Conservation (phyloP, 2,329 filamentous ascomycete genomes). For the Fusarium duplospermum region DNA sequence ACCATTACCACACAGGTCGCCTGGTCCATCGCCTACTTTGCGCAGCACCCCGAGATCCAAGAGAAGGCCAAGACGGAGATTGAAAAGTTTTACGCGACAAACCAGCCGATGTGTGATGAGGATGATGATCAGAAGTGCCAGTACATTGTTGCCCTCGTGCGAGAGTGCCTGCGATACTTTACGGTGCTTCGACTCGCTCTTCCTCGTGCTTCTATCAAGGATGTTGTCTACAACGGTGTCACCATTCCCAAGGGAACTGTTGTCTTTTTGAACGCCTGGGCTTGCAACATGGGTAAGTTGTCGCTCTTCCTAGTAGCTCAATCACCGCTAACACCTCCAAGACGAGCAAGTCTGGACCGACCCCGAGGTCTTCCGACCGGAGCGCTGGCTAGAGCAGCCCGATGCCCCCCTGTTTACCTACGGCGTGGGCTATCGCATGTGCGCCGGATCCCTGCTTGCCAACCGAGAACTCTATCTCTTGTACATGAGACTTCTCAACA, state of each 20-base stretch:
- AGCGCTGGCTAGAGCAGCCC: slow-evolving; percentile 68
- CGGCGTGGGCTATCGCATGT: slow-evolving; percentile 76
- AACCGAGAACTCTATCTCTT: slow-evolving; percentile 74
- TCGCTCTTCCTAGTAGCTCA: no score
- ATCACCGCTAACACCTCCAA: background rate
- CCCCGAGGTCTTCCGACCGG: slow-evolving; percentile 66
- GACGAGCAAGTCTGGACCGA: slow-evolving; percentile 51
- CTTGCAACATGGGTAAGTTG: slow-evolving; percentile 72
- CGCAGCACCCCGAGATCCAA: slow-evolving; percentile 71
- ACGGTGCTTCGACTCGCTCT: slow-evolving; percentile 72
- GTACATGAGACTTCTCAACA: slow-evolving; percentile 71
- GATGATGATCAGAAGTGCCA: slow-evolving; percentile 72
- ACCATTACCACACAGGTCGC: slow-evolving; percentile 74
- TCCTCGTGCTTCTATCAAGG: slow-evolving; percentile 70
- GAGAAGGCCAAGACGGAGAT: slow-evolving; percentile 69
- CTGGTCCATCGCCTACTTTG: slow-evolving; percentile 72
- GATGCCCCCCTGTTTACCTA: slow-evolving; percentile 75
- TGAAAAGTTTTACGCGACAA: slow-evolving; percentile 60
- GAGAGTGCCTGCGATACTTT: slow-evolving; percentile 71
- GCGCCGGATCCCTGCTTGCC: slow-evolving; percentile 66
- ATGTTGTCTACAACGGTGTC: slow-evolving; percentile 67
- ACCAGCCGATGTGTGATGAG: slow-evolving; percentile 68
- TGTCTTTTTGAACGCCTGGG: slow-evolving; percentile 75
- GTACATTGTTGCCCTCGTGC: slow-evolving; percentile 72
- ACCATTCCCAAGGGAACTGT: slow-evolving; percentile 72